A percentile compares a stretch with the other conserved stretches of the same genome.
Conservation (phyloP, 2,329 filamentous ascomycete species). For the Colletotrichum sp. region DNA sequence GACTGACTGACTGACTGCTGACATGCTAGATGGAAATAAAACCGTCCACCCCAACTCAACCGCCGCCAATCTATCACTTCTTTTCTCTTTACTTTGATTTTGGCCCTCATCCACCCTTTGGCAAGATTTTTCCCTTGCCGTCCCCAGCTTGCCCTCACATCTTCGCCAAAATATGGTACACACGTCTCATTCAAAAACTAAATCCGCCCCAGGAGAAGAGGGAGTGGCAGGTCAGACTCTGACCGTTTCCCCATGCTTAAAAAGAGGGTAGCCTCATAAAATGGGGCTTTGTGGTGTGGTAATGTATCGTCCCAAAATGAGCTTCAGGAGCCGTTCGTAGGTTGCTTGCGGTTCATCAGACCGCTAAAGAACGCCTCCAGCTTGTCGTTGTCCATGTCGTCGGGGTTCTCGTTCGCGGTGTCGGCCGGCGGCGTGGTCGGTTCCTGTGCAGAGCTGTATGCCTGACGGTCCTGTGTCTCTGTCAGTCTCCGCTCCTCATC, state of each 20-base stretch:
- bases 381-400: conserved; percentile 59
- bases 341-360: conserved; percentile 59
- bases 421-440: conserved; percentile 40
- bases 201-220: neutral
- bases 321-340: conserved; percentile 1
- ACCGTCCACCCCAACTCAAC: neutral
- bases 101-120: neutral
- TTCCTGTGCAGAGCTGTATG: conserved; percentile 52
- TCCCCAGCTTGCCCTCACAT: neutral
- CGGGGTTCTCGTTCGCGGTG: conserved; percentile 36
- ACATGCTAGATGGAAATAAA: neutral
- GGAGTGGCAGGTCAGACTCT: neutral
- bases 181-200: neutral
- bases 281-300: neutral
- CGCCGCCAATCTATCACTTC: neutral
- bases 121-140: neutral
- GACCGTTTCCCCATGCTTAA: neutral
- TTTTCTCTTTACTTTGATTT: neutral
- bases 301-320: neutral
- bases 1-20: conserved; percentile 15
- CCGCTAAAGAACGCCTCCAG: conserved; percentile 65
- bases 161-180: neutral
- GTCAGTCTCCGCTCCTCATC: conserved; percentile 22
- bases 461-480: conserved; percentile 57
- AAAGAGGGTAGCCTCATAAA: neutral